Conservation (phyloP, 176 grass and related monocot species). For the Oryza nivara region DNA sequence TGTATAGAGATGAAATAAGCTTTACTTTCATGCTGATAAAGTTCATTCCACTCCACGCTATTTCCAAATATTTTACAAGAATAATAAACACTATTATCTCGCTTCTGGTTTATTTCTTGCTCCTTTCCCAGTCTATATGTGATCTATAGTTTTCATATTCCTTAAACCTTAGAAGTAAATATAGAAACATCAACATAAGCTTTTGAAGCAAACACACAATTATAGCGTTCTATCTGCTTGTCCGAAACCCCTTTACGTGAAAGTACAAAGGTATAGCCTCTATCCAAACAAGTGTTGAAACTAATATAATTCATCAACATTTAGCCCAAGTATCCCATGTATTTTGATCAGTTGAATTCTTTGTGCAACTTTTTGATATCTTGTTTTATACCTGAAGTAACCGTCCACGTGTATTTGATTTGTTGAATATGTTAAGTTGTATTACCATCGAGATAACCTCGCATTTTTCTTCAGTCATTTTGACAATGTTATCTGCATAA, state of each 20-base stretch:
- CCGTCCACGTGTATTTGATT: neutral
- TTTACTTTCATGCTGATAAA: neutral
- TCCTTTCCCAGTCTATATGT: neutral
- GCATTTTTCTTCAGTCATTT: slow-evolving; percentile 16
- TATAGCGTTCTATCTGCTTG: slow-evolving; percentile 15
- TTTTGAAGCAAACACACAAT: neutral
- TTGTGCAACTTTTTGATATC: neutral
- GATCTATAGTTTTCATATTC: neutral
- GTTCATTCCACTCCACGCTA: neutral
- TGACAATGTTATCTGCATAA: slow-evolving; percentile 15
- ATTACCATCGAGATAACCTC: neutral
- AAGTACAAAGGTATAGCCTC: neutral
- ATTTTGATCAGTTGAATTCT: neutral
- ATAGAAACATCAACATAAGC: slow-evolving; percentile 11
- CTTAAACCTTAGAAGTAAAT: slow-evolving; percentile 13
- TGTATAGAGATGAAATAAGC: neutral
- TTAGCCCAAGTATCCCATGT: neutral
- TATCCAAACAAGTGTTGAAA: neutral
- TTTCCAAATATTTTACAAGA: neutral
- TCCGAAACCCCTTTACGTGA: neutral
- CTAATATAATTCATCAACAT: neutral
- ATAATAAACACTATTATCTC: neutral
- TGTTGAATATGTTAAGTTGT: neutral
- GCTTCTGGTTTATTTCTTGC: neutral
- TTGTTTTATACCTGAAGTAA: slow-evolving; percentile 6